Base-by-base conservation (phyloP, 129 eudicot species). In the Apium graveolens region DNA sequence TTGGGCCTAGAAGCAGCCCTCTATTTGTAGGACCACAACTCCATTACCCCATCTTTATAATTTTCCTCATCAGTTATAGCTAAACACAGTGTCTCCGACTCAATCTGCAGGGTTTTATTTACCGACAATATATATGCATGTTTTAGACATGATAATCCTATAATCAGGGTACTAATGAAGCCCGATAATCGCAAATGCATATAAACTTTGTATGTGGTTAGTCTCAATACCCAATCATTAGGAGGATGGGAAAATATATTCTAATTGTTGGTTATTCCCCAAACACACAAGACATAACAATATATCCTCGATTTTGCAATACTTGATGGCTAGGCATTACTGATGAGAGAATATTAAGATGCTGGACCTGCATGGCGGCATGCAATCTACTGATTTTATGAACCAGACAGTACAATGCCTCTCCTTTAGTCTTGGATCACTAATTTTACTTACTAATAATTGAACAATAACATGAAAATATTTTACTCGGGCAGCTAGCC, bases 1-100 rank as follows among this genome's bases (percentile, higher is more conserved):
- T 73, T 73, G 76, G 29, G 76, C 31, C 51, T 0, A 27, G 76
- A 38, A 72, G 76, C 76, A 39, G 76, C 53, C 76, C 76, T 73
- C 51, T 42, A 5, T 12, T 72, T 11, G 76, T 73, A 73, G 76
- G 76, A 73, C 76, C 76, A 73, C 72, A 66, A 66, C 72, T 31
- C 72, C 72, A 66, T 66, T 66, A 66, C 39, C 39, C 18, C 11
- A 31, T 31, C 4, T 13, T 31, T 11, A 66, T 3, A 31, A 66
- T 66, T 26, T 31, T 31, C 37, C 39, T 24, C 24, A 66, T 66
- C 72, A 66, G 72, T 32, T 31, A 31, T 66, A 9, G 37, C 72
- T 31, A 66, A 66, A 63, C 70, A 26, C 29, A 6, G 29, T 63
- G 37, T 13, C 37, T 63, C 70, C 4, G 38, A 26, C 38, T 63